Conservation (phyloP, 352 stramenopile species). For the Phytophthora litchii region DNA sequence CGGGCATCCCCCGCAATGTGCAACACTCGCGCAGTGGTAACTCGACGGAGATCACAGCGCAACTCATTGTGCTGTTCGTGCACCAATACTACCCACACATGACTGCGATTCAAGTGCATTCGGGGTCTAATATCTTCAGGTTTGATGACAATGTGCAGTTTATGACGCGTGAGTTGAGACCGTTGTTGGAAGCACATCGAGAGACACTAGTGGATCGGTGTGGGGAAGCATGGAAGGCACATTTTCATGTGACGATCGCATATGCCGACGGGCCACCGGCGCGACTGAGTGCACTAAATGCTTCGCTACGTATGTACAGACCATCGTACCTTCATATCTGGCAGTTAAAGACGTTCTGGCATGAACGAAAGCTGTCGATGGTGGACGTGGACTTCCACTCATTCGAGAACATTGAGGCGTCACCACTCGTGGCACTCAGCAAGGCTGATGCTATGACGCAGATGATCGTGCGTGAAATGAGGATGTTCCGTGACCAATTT, state of each 20-base stretch:
- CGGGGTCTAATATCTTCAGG: constrained; percentile 95
- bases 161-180: constrained; percentile 95
- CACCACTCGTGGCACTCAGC: constrained; percentile 84
- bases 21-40: constrained; percentile 93
- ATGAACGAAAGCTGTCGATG: constrained; percentile 94
- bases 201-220: constrained; percentile 92
- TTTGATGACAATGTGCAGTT: constrained; percentile 98
- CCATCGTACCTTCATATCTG: constrained; percentile 98
- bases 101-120: constrained; percentile 95
- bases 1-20: constrained; percentile 95
- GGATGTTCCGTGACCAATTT: constrained; percentile 84
- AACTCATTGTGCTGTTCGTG: constrained; percentile 95
- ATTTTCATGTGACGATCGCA: constrained; percentile 96
- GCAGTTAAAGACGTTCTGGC: constrained; percentile 99
- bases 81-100: constrained; percentile 92
- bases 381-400: constrained; percentile 97
- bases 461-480: constrained; percentile 94
- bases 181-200: constrained; percentile 93
- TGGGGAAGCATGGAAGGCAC: constrained; percentile 92
- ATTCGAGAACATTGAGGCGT: constrained; percentile 98
- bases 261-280: constrained; percentile 97
- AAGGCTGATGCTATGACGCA: constrained; percentile 86
- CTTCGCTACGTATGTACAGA: constrained; percentile 93
- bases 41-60: constrained; percentile 93
- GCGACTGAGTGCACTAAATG: constrained; percentile 96